Evolutionary conservation across 805 yeast genomes (phyloP), one percentile per base, ranked within the genome.

Genomic region (Torulaspora franciscae): DNA sequence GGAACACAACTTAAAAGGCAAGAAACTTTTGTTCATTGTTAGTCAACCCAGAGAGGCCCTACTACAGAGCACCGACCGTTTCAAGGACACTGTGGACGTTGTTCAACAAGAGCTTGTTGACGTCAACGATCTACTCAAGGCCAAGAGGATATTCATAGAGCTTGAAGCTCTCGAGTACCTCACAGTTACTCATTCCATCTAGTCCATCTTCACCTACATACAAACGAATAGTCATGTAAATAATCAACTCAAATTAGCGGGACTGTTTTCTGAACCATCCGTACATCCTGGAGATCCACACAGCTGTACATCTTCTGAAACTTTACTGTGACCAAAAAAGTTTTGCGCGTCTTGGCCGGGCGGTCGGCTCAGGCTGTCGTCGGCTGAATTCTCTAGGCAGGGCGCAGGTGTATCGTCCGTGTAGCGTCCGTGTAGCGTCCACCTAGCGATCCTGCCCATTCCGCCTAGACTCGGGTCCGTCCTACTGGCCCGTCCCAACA

Each of bases 61-160:
- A 54, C 68, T 81, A 49, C 64, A 72, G 37, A 76, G 88, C 14
- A 76, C 86, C 7, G 77, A 73, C 39, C 59, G 65, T 37, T 72
- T 70, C 55, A 76, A 77, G 49, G 65, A 67, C 25, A 78, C 75
- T 56, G 76, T 85, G 36, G 83, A 75, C 48, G 79, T 89, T 27
- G 67, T 85, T 49, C 77, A 80, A 51, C 81, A 83, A 62, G 95
- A 87, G 58, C 84, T 83, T 17, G 78, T 88, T 29, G 85, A 83
- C 61, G 91, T 90, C 14, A 80, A 90, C 66, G 95, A 89, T 62
- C 58, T 90, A 41, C 75, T 90, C 50, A 83, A 80, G 66, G 91
- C 96, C 10, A 77, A 83, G 57, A 76, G 87, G 52, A 70, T 89
- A 47, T 78, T 79, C 55, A 76, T 89, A 47, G 96, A 88, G 65